These are phyloP conservation scores for Coprinopsis strossmayeri DNA, from an alignment of 768 basidiomycete genomes.

Conservation along the genomic window DNA sequence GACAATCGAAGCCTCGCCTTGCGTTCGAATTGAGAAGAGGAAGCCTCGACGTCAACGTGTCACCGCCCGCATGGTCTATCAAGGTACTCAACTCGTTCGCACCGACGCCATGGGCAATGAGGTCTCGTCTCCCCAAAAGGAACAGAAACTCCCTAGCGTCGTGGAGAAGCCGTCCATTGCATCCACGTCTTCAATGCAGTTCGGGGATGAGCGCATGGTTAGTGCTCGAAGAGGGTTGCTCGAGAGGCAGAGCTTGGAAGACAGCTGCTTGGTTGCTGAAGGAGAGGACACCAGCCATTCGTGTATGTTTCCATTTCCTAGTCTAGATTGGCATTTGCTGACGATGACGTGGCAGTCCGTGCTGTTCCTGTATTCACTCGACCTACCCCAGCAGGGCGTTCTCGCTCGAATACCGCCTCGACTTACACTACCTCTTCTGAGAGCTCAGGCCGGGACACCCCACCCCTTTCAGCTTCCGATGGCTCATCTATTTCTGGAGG, in stretches of 20 bases:
- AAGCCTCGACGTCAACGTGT: slow-evolving; percentile 31
- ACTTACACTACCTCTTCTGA: slow-evolving; percentile 47
- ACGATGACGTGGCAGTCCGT: slow-evolving; percentile 26
- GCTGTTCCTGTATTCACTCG: slow-evolving; percentile 56
- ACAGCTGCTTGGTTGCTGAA: slow-evolving; percentile 54
- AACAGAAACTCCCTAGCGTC: slow-evolving; percentile 35
- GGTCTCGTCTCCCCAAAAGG: slow-evolving; percentile 31
- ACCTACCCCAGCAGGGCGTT: slow-evolving; percentile 41
- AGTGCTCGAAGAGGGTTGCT: slow-evolving; percentile 54
- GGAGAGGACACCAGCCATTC: slow-evolving; percentile 55
- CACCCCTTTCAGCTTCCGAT: slow-evolving; percentile 64
- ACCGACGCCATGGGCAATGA: slow-evolving; percentile 21
- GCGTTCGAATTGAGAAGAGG: slow-evolving; percentile 56
- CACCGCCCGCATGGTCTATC: slow-evolving; percentile 20
- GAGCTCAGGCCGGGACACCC: slow-evolving; percentile 64
- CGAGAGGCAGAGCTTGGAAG: slow-evolving; percentile 62
- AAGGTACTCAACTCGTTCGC: slow-evolving; percentile 18
- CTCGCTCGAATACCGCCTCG: slow-evolving; percentile 44
- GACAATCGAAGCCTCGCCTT: slow-evolving; percentile 64
- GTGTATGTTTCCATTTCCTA: slow-evolving; percentile 37
- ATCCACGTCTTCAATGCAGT: slow-evolving; percentile 55
- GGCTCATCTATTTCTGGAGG: slow-evolving; percentile 64
- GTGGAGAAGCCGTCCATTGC: slow-evolving; percentile 57
- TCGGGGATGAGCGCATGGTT: slow-evolving; percentile 67
- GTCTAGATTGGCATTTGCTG: slow-evolving; percentile 6